phyloP scores from a whole-genome alignment of 768 basidiomycete genomes.

The Mycena haematopus region DNA sequence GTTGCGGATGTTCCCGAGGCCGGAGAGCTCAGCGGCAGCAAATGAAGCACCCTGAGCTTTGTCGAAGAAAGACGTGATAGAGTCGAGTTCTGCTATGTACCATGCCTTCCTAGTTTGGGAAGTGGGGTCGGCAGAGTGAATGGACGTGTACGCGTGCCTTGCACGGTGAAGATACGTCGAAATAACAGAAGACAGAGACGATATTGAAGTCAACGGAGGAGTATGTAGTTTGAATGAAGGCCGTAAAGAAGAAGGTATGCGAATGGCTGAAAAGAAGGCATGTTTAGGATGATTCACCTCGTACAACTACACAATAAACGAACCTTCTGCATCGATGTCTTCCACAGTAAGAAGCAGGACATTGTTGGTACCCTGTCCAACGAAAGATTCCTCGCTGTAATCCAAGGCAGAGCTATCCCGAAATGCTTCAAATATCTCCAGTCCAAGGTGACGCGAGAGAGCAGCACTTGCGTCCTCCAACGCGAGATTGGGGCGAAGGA shows the following conservation, averaged over 20 bases:
- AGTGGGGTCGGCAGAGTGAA: constrained; percentile 49
- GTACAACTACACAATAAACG: constrained; percentile 22
- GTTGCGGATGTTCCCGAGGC: constrained; percentile 54
- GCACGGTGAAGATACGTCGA: constrained; percentile 67
- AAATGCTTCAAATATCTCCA: constrained; percentile 67
- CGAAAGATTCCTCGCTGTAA: constrained; percentile 52
- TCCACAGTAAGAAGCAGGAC: constrained; percentile 63
- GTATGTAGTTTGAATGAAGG: constrained; percentile 53
- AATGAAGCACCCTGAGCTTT: constrained; percentile 59
- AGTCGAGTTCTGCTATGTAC: constrained; percentile 43
- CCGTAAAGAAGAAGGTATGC: constrained; percentile 55
- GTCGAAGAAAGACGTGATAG: constrained; percentile 60
- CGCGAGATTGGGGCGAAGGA: constrained; percentile 48
- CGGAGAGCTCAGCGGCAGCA: constrained; percentile 65
- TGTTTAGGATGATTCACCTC: constrained; percentile 15
- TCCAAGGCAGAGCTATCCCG: constrained; percentile 40
- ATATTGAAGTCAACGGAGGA: constrained; percentile 37
- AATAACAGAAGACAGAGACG: constrained; percentile 58
- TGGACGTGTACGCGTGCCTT: constrained; percentile 57
- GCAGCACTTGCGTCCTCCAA: constrained; percentile 62
- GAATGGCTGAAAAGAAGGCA: constrained; percentile 48
- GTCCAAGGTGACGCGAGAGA: constrained; percentile 73
- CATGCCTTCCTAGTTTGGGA: constrained; percentile 40
- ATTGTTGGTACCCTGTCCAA: constrained; percentile 60
- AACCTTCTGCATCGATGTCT: constrained; percentile 62